Evolutionary conservation across 129 eudicot genomes (phyloP), one percentile per base, ranked within the genome.

Genomic region (Lactuca sativa): DNA sequence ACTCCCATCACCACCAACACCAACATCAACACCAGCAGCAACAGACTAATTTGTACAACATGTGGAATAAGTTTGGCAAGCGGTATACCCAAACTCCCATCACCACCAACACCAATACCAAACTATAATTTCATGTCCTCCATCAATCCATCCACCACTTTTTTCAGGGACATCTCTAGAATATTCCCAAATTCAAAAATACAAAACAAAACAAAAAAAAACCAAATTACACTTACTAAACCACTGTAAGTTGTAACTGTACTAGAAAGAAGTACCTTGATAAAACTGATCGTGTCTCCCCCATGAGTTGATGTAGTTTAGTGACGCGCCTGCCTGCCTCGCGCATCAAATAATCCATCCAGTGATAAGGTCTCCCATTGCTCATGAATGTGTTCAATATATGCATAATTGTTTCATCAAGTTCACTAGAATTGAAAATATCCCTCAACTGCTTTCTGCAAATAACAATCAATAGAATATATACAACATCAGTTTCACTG

Each of bases 371-470:
- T 66, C 83, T 86, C 58, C 86, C 88, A 69, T 33, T 86, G 88
- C 86, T 85, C 96, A 93, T 86, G 71, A 93, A 89, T 48, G 77
- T 78, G 61, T 86, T 90, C 78, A 89, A 74, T 69, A 93, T 89
- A 68, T 85, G 90, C 76, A 83, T 62, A 51, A 87, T 72, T 41
- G 90, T 85, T 51, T 89, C 92, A 67, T 83, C 86, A 82, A 93
- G 96, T 55, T 76, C 67, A 70, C 81, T 49, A 37, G 80, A 51
- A 55, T 77, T 74, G 86, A 93, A 93, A 62, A 82, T 38, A 66
- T 93, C 98, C 82, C 84, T 86, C 74, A 89, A 78, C 78, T 87
- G 92, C 76, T 86, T 93, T 68, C 98, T 93, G 96, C 79, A 81
- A 73, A 76, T 25, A 74, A n/a, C n/a, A 70, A 78, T 47, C 30